phyloP scores from a whole-genome alignment of 2,329 filamentous ascomycete species.

The Lojkania enalia region DNA sequence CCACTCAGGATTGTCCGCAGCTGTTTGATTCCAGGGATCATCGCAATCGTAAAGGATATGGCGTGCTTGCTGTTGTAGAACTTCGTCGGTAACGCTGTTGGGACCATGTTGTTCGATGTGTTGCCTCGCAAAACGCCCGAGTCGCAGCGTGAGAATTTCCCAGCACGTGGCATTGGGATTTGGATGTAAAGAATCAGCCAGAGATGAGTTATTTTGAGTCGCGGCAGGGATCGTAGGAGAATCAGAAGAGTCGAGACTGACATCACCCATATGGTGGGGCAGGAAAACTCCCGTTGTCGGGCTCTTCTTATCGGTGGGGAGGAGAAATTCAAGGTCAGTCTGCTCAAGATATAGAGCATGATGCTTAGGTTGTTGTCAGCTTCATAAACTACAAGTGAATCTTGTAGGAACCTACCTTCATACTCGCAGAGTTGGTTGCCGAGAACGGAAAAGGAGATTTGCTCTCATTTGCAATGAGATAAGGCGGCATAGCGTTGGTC shows the following conservation, averaged over 20 bases:
- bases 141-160: conserved; percentile 53
- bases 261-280: conserved; percentile 20
- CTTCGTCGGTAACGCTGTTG: conserved; percentile 50
- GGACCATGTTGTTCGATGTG: conserved; percentile 42
- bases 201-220: conserved; percentile 1
- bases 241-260: conserved; percentile 2
- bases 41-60: conserved; percentile 53
- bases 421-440: conserved; percentile 43
- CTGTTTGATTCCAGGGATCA: conserved; percentile 53
- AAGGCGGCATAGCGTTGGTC: conserved; percentile 57
- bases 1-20: conserved; percentile 50
- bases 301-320: conserved; percentile 18
- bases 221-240: conserved; percentile 12
- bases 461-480: conserved; percentile 54
- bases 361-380: conserved; percentile 14
- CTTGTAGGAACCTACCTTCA: conserved; percentile 28
- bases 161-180: conserved; percentile 49
- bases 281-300: conserved; percentile 17
- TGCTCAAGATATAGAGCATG: conserved; percentile 18
- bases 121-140: conserved; percentile 51
- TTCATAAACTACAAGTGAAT: conserved; percentile 1
- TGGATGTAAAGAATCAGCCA: conserved; percentile 2
- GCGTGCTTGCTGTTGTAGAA: conserved; percentile 54
- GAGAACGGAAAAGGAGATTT: conserved; percentile 52
- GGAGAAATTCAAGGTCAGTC: conserved; percentile 32